Evolutionary conservation across 345 rosid species (phyloP), one percentile per base, ranked within the genome.

Genomic region (Rhizophora apiculata): DNA sequence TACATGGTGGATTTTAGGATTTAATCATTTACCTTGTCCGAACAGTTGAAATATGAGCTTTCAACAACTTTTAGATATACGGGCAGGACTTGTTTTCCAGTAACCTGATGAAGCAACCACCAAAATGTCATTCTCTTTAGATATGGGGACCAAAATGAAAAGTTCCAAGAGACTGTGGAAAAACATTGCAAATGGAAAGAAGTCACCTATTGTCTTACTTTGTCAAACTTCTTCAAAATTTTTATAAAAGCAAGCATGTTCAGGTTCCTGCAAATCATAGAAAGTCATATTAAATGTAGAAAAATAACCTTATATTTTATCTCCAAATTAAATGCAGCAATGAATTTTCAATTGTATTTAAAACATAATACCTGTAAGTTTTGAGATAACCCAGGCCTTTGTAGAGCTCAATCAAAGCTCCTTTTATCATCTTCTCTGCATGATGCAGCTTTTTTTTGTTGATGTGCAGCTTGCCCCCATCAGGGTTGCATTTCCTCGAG

Each of bases 241-340:
- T 96, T 96, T 46, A 90, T 82, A 64, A 92, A 96, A 82, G 99
- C 98, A 72, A 96, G 87, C 92, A 89, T 76, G 86, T 96, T 96
- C 85, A 96, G 85, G 88, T 89, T 86, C 89, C 99, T 88, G 89
- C 34, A 80, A 80, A 54, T 57, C 29, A 67, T n/a, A 48, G 29
- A 56, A 56, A 56, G 22, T 11, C 60, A 67, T 27, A 64, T 32
- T 37, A 32, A 48, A 24, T n/a, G 53, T 5, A 21, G 43, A 64
- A 8, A 59, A 64, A 54, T 71, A 56, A 69, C 62, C 32, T 2
- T 48, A 34, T 34, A 53, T 29, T 5, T 46, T 0, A 60, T 19
- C n/a, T 8, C 9, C 15, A 43, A 68, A 53, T 59, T 16, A 60
- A 62, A 62, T 21, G 15, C 34, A 21, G 60, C 26, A 39, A 27